Base-by-base conservation (phyloP, 768 basidiomycete species). In the Cystobasidiopsis lactophilus region DNA sequence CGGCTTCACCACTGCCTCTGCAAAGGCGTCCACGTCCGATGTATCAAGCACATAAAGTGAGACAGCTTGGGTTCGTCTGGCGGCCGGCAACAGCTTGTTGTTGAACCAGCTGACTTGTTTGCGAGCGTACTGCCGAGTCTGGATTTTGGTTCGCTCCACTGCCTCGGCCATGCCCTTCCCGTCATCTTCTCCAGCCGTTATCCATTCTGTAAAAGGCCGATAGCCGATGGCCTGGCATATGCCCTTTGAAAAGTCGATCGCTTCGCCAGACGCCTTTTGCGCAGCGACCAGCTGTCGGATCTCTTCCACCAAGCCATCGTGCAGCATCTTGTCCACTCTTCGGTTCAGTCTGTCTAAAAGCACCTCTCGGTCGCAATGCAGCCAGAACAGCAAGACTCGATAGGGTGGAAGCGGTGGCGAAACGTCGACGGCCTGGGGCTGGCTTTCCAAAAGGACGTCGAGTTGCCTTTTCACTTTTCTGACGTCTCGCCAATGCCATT, bases 401-500 rank as follows among this genome's bases (percentile, higher is more conserved):
- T 82, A 96, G 63, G 86, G 62, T 4, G 24, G 0, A 33, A n/a
- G n/a, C n/a, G n/a, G n/a, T n/a, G 11, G 14, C 21, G 5, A 31
- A 31, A 1, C 1, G 23, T 33, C 16, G 13, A n/a, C 3, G 23
- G 27, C 14, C 18, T 4, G 7, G 14, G 30, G 37, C 30, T 24
- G 23, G 30, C 30, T 29, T 29, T 84, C 77, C 67, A 77, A 79
- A 52, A 86, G 77, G 27, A 93, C 77, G 40, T 74, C 71, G 7
- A 98, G 66, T 58, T 75, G 83, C 35, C 88, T 73, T 11, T 83
- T 66, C 5, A 95, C 82, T 66, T 95, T 98, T 30, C 91, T 72
- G 0, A 85, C 79, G 60, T 98, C 93, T 57, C 72, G 74, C 91
- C 91, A 96, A 64, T 98, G 93, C 91, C 91, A 96, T 56, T 88